Evolutionary conservation across 441 rosid species (phyloP), one percentile per base, ranked within the genome.

Genomic region (Populus tomentosa): DNA sequence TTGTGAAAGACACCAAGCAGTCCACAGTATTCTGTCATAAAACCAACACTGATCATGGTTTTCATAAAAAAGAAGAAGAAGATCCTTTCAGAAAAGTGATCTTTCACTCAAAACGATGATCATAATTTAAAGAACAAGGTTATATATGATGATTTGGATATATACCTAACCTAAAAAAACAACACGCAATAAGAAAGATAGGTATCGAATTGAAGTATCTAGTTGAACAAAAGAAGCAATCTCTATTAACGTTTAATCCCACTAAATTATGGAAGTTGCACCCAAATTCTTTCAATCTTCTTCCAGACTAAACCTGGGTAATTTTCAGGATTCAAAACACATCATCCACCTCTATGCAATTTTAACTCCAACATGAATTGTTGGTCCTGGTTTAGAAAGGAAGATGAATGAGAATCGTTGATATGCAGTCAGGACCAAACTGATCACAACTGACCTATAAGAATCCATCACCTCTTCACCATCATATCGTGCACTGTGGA

Each of bases 231-330:
- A 28, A 70, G 33, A 77, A 70, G 11, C 71, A 69, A 65, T 71
- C 67, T 70, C 56, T 75, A 36, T 75, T 20, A 18, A 50, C 33
- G 50, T 70, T 72, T 78, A 59, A 64, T 65, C 77, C 69, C 66
- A 72, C 50, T 33, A 75, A 78, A 63, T 68, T 30, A 67, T 59
- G 77, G 14, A 79, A 42, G 70, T 38, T 65, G 77, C 67, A 56
- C 68, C 76, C 36, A 38, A 69, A 66, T 23, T 72, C 26, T 61
- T 69, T 33, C 63, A 70, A 30, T 79, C 82, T 70, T 82, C 87
- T 82, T 83, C 85, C 83, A 77, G 71, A 76, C 80, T 83, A 67
- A 83, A 87, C 85, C 85, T 38, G 76, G 80, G 59, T 78, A 80
- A 11, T 14, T 20, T 68, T 59, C 65, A 59, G 66, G 77, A 71